Conservation (phyloP, 805 yeast genomes). For the Candida sphagnicola region DNA sequence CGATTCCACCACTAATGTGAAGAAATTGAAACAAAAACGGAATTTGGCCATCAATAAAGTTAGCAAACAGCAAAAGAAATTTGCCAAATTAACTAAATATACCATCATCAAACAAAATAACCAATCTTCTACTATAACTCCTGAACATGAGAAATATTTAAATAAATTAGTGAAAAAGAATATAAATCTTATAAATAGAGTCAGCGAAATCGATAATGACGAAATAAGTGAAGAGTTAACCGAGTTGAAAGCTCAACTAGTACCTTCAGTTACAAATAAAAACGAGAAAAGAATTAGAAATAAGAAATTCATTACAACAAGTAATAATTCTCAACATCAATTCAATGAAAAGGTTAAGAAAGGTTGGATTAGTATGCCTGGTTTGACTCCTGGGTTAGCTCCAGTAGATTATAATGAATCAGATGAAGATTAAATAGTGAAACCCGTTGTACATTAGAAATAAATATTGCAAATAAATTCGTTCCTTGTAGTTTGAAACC, state of each 20-base stretch:
- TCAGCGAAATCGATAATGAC: slow-evolving; percentile 29
- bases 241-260: slow-evolving; percentile 14
- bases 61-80: slow-evolving; percentile 25
- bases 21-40: slow-evolving; percentile 17
- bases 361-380: slow-evolving; percentile 49
- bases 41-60: slow-evolving; percentile 25
- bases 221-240: slow-evolving; percentile 27
- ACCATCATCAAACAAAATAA: slow-evolving; percentile 34
- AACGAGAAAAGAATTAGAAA: slow-evolving; percentile 20
- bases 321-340: slow-evolving; percentile 9
- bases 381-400: slow-evolving; percentile 82
- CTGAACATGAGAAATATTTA: slow-evolving; percentile 36
- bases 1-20: slow-evolving; percentile 12
- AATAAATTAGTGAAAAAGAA: slow-evolving; percentile 35
- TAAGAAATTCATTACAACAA: slow-evolving; percentile 10
- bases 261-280: slow-evolving; percentile 18
- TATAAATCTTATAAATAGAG: slow-evolving; percentile 24
- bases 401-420: slow-evolving; percentile 67
- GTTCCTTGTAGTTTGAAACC: too few relatives aligned
- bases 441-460: slow-evolving; percentile 8
- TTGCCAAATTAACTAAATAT: slow-evolving; percentile 34
- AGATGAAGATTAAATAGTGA: slow-evolving; percentile 15
- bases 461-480: too few relatives aligned
- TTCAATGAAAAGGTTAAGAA: slow-evolving; percentile 38
- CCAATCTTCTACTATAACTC: slow-evolving; percentile 12